phyloP scores from a whole-genome alignment of 768 basidiomycete species.

The Scleroderma bovista region DNA sequence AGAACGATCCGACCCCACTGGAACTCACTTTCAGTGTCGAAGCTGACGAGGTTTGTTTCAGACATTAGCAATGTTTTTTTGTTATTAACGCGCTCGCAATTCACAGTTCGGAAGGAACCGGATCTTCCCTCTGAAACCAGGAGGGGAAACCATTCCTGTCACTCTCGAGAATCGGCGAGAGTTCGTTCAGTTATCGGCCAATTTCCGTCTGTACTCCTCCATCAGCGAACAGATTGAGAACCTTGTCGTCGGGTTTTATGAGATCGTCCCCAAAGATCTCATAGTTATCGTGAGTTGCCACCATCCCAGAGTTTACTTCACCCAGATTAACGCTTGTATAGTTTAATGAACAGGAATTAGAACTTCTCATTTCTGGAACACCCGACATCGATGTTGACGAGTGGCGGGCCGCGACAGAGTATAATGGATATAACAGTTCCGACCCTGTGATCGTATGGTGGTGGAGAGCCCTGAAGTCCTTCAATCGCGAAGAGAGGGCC shows the following conservation, averaged over 20 bases:
- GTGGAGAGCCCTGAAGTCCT: slow-evolving; percentile 98
- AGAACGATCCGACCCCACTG: slow-evolving; percentile 84
- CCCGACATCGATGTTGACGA: slow-evolving; percentile 99
- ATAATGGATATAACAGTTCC: slow-evolving; percentile 79
- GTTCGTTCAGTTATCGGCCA: slow-evolving; percentile 92
- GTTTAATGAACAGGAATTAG: slow-evolving; percentile 95
- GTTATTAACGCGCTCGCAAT: neutral
- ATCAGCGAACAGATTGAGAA: slow-evolving; percentile 96
- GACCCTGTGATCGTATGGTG: slow-evolving; percentile 98
- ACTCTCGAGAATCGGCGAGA: slow-evolving; percentile 97
- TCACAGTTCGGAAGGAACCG: slow-evolving; percentile 84
- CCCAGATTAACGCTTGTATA: slow-evolving; percentile 24
- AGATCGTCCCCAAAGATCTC: slow-evolving; percentile 95
- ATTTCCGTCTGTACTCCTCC: slow-evolving; percentile 88
- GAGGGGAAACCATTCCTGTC: slow-evolving; percentile 78
- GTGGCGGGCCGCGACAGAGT: slow-evolving; percentile 89
- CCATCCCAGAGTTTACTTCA: slow-evolving; percentile 6
- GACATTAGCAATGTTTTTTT: slow-evolving; percentile 1
- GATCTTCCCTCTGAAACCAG: slow-evolving; percentile 80
- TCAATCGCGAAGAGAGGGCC: slow-evolving; percentile 93
- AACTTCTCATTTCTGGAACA: slow-evolving; percentile 91
- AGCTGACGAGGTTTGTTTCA: slow-evolving; percentile 68
- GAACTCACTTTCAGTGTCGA: slow-evolving; percentile 95
- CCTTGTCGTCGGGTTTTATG: slow-evolving; percentile 87
- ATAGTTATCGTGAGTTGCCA: slow-evolving; percentile 73